Evolutionary conservation across 2,329 filamentous ascomycete species (phyloP).

Genomic region (Penicillium sp.): DNA sequence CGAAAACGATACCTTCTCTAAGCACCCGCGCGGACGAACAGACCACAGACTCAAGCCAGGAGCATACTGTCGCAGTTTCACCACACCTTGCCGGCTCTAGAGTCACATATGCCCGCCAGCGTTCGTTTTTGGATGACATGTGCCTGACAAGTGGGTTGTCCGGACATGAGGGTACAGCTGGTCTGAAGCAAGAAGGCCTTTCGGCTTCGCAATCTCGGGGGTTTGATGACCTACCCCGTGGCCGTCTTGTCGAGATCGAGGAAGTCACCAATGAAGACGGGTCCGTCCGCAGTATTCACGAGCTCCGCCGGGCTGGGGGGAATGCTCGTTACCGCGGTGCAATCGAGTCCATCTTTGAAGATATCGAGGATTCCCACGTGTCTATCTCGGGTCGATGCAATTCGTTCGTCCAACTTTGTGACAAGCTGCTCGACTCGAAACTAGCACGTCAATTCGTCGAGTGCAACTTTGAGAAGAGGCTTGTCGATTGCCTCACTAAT

Average conservation of each 20-base stretch:
- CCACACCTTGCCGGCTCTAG: constrained; percentile 44
- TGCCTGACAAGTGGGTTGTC: constrained; percentile 26
- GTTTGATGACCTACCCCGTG: constrained; percentile 14
- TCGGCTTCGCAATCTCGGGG: constrained; percentile 10
- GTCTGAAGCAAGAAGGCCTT: constrained; percentile 9
- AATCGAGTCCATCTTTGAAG: constrained; percentile 61
- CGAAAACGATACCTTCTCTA: constrained; percentile 4
- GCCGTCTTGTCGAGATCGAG: constrained; percentile 43
- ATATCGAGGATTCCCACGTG: constrained; percentile 55
- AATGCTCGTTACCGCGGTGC: constrained; percentile 61
- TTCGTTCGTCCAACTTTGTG: constrained; percentile 59
- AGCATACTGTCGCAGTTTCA: constrained; percentile 20
- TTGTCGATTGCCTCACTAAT: constrained; percentile 65
- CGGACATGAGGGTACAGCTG: constrained; percentile 7
- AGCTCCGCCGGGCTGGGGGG: constrained; percentile 62
- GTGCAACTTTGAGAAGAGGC: constrained; percentile 69
- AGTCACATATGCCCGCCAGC: constrained; percentile 62
- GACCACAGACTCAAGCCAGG: constrained; percentile 12
- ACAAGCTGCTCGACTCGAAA: constrained; percentile 52
- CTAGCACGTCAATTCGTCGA: constrained; percentile 65
- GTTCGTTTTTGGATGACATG: constrained; percentile 62
- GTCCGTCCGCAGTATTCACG: constrained; percentile 62
- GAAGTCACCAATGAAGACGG: constrained; percentile 52
- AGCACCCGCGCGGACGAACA: constrained; percentile 9
- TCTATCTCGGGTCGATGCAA: constrained; percentile 55